phyloP scores from a whole-genome alignment of 202 grass and related monocot genomes.

The Eragrostis tef region DNA sequence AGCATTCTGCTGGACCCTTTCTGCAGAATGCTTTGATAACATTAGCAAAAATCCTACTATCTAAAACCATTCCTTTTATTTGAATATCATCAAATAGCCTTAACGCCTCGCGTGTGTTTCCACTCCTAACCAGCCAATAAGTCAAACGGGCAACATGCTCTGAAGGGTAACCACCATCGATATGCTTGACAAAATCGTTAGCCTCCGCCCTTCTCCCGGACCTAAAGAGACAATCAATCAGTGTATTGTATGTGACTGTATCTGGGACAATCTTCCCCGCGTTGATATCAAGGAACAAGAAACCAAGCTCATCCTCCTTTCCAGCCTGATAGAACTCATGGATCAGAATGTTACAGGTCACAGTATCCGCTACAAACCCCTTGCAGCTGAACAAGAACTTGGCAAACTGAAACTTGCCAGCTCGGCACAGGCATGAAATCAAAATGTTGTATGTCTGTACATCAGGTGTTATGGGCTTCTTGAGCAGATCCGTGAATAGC shows the following conservation, averaged over 20 bases:
- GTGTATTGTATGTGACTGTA: conserved; percentile 60
- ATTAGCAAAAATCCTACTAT: conserved; percentile 63
- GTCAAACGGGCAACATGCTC: conserved; percentile 62
- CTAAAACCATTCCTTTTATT: conserved; percentile 61
- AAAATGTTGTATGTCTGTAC: conserved; percentile 76
- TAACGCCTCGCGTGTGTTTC: conserved; percentile 54
- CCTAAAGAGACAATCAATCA: conserved; percentile 79
- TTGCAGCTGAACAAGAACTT: conserved; percentile 64
- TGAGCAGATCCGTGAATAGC: conserved; percentile 75
- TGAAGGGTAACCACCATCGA: conserved; percentile 57
- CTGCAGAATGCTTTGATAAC: conserved; percentile 84
- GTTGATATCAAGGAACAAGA: conserved; percentile 63
- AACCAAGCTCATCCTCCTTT: conserved; percentile 62
- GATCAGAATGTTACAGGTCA: conserved; percentile 89
- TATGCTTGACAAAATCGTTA: conserved; percentile 62
- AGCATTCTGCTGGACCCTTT: conserved; percentile 62
- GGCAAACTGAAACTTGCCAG: conserved; percentile 66
- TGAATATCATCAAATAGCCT: conserved; percentile 77
- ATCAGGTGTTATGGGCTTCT: conserved; percentile 67
- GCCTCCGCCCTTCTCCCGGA: conserved; percentile 64
- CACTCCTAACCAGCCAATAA: conserved; percentile 77
- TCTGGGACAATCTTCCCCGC: conserved; percentile 61
- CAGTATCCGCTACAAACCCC: conserved; percentile 70
- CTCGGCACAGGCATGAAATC: conserved; percentile 70
- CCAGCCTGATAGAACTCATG: conserved; percentile 63